phyloP scores from a whole-genome alignment of 192 early-diverging fungal species.

The Powellomyces hirtus region DNA sequence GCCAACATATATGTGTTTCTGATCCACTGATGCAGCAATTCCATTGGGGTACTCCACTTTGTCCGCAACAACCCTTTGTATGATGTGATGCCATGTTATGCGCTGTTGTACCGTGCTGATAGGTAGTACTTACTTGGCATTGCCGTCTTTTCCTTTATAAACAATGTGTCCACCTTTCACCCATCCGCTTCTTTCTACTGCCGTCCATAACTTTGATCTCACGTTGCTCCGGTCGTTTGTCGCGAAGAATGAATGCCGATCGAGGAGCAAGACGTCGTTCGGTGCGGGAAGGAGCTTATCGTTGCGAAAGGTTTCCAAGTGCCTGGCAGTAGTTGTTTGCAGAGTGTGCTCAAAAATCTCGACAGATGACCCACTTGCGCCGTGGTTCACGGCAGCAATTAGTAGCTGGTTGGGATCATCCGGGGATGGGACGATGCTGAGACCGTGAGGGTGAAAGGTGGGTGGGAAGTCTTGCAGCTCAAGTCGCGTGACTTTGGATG shows the following conservation, averaged over 20 bases:
- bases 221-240: slow-evolving; percentile 3
- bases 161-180: background rate
- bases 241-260: background rate
- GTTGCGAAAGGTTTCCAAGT: background rate
- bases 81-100: background rate
- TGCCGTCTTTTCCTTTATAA: slow-evolving; percentile 5
- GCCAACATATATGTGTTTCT: slow-evolving; percentile 7
- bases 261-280: background rate
- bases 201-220: too few relatives aligned
- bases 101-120: background rate
- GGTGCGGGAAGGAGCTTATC: background rate
- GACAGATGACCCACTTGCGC: background rate
- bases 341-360: background rate
- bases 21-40: slow-evolving; percentile 2
- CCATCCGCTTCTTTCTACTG: background rate
- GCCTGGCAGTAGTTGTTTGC: background rate
- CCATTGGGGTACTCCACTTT: slow-evolving; percentile 24
- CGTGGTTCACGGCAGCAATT: slow-evolving; percentile 1
- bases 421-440: background rate
- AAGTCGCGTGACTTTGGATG: background rate
- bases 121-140: background rate
- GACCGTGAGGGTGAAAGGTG: background rate
- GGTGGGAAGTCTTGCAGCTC: background rate
- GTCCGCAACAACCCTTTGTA: slow-evolving; percentile 56
- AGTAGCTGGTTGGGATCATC: background rate